These are phyloP conservation scores for Xylaria sp. DNA, from an alignment of 2,329 filamentous ascomycete species.

Conservation along the genomic window DNA sequence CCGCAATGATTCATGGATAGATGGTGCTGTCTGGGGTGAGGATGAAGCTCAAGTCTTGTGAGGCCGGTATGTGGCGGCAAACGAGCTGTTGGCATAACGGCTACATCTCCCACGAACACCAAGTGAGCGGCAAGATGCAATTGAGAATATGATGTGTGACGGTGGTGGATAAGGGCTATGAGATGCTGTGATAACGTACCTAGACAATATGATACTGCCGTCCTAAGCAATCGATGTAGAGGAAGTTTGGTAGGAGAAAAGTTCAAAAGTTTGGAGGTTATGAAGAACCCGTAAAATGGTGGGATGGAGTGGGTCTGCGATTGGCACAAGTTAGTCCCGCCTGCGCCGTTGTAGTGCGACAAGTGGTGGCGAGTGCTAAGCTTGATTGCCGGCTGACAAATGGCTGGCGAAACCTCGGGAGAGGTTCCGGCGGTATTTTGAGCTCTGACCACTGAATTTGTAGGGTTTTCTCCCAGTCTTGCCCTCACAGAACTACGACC, in stretches of 20 bases:
- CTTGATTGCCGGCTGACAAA: background rate
- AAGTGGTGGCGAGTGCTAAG: conserved; percentile 23
- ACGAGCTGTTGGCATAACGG: background rate
- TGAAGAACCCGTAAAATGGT: conserved; percentile 39
- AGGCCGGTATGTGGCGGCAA: conserved; percentile 6
- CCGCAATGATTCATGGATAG: background rate
- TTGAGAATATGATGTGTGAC: background rate
- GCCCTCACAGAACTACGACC: conserved; percentile 40
- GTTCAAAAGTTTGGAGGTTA: conserved; percentile 41
- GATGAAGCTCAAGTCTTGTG: conserved; percentile 15
- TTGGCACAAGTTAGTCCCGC: background rate
- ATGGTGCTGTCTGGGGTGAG: background rate
- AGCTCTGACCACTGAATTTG: conserved; percentile 30
- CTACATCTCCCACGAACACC: background rate
- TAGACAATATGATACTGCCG: conserved; percentile 71
- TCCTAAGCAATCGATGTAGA: conserved; percentile 71
- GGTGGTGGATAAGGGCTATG: background rate
- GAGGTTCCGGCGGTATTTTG: background rate
- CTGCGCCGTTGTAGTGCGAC: conserved; percentile 11
- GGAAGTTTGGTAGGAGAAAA: conserved; percentile 54
- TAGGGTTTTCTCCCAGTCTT: conserved; percentile 46
- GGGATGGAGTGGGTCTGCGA: conserved; percentile 36
- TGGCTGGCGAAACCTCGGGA: conserved; percentile 39
- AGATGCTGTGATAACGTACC: conserved; percentile 58
- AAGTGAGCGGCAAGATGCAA: background rate